Conservation (phyloP, 371 early-diverging fungal genomes). For the Cladochytrium tenue region DNA sequence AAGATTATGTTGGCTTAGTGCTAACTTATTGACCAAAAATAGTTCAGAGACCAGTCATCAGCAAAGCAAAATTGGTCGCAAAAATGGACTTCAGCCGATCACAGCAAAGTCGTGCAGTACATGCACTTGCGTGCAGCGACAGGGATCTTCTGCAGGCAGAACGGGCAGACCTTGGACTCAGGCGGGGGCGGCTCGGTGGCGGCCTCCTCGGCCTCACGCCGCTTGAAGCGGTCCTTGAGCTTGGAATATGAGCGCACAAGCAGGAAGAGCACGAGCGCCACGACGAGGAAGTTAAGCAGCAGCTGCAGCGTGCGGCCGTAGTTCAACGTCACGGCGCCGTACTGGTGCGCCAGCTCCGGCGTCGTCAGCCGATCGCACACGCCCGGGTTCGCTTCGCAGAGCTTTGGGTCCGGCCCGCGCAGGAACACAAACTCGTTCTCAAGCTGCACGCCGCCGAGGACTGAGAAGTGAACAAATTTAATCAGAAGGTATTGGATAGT, state of each 20-base stretch:
- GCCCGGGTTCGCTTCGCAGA: not conserved
- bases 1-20: too few species aligned
- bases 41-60: too few species aligned
- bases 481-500: too few species aligned
- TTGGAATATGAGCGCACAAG: conserved; percentile 25
- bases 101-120: too few species aligned
- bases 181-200: not conserved
- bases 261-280: conserved; percentile 30
- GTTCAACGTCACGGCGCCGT: conserved; percentile 24
- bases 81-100: too few species aligned
- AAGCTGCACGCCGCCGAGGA: conserved; percentile 4
- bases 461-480: too few species aligned
- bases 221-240: conserved; percentile 2
- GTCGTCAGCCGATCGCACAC: conserved; percentile 8
- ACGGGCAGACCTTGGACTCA: conserved; percentile 7
- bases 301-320: conserved; percentile 27
- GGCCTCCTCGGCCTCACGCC: not conserved
- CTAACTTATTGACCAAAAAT: too few species aligned
- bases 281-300: conserved; percentile 30
- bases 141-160: conserved; percentile 18
- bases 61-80: too few species aligned
- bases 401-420: not conserved
- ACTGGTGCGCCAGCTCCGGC: conserved; percentile 3
- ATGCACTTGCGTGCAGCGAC: conserved; percentile 12
- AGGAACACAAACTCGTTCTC: conserved; percentile 11